Percentiles rank a stretch among this genome's conserved stretches.
Conservation (phyloP, 2,329 filamentous ascomycete genomes). For the Talaromyces verruculosus region DNA sequence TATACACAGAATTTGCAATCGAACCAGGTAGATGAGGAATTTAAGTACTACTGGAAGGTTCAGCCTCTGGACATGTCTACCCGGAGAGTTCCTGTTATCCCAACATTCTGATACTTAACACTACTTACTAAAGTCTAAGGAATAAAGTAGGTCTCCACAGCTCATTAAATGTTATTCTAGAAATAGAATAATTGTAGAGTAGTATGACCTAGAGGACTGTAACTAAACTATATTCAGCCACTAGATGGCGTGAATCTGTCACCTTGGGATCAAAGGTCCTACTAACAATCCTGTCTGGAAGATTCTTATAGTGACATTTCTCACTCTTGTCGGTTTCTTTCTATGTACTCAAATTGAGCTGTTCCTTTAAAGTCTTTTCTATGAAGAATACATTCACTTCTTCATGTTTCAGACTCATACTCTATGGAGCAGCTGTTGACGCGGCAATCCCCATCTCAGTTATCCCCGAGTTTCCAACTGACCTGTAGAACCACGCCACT, state of each 20-base stretch:
- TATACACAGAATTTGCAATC: background rate
- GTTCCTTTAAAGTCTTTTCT: background rate
- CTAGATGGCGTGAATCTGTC: background rate
- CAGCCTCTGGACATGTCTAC: background rate
- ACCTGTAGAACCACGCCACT: slow-evolving; percentile 5
- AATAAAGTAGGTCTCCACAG: background rate
- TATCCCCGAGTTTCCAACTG: background rate
- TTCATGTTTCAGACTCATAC: slow-evolving; percentile 2
- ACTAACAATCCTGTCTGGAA: background rate
- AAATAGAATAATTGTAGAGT: background rate
- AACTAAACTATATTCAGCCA: background rate
- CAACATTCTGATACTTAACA: background rate
- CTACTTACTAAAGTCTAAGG: background rate
- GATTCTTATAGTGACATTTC: background rate
- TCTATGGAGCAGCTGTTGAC: slow-evolving; percentile 7
- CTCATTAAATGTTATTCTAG: background rate
- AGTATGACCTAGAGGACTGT: background rate
- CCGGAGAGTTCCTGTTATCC: background rate
- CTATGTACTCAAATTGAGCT: background rate
- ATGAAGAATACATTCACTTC: background rate
- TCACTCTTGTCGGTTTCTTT: background rate
- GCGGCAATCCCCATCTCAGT: slow-evolving; percentile 4
- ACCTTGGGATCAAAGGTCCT: background rate
- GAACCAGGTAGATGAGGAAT: background rate
- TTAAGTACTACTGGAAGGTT: background rate